Conservation (phyloP, 2,329 filamentous ascomycete species). For the Exserohilum turcica region DNA sequence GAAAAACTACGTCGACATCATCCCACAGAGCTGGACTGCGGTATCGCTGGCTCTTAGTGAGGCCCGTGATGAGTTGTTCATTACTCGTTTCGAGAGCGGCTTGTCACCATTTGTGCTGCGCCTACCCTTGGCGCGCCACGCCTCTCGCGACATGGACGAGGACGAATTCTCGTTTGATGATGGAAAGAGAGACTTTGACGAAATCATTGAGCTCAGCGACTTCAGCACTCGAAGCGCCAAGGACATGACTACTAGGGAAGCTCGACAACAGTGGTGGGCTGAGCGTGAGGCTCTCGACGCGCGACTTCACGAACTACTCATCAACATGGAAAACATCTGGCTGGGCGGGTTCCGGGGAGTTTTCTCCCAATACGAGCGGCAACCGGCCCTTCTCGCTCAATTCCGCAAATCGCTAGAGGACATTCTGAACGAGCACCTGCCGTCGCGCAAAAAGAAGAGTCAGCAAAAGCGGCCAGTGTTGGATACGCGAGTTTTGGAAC, state of each 20-base stretch:
- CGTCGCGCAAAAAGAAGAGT: conserved; percentile 72
- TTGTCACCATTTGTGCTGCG: conserved; percentile 84
- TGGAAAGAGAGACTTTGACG: conserved; percentile 76
- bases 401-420: conserved; percentile 80
- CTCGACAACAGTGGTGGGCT: conserved; percentile 86
- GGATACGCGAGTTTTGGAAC: conserved; percentile 74
- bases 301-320: conserved; percentile 76
- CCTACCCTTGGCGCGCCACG: conserved; percentile 81
- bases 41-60: conserved; percentile 86
- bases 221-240: conserved; percentile 76
- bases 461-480: conserved; percentile 58
- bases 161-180: conserved; percentile 84
- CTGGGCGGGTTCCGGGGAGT: conserved; percentile 92
- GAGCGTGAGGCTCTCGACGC: conserved; percentile 80
- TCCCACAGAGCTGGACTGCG: conserved; percentile 82
- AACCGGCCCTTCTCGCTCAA: conserved; percentile 68
- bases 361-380: conserved; percentile 74
- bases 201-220: conserved; percentile 83
- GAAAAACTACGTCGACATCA: conserved; percentile 79
- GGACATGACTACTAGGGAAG: conserved; percentile 73
- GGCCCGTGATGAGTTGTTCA: conserved; percentile 79
- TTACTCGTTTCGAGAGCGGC: conserved; percentile 80
- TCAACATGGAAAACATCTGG: conserved; percentile 91
- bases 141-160: conserved; percentile 76
- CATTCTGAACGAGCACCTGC: conserved; percentile 81